Percentiles rank a stretch among this genome's conserved stretches.
Conservation (phyloP, 352 stramenopile genomes). For the Pythium plurisporium region DNA sequence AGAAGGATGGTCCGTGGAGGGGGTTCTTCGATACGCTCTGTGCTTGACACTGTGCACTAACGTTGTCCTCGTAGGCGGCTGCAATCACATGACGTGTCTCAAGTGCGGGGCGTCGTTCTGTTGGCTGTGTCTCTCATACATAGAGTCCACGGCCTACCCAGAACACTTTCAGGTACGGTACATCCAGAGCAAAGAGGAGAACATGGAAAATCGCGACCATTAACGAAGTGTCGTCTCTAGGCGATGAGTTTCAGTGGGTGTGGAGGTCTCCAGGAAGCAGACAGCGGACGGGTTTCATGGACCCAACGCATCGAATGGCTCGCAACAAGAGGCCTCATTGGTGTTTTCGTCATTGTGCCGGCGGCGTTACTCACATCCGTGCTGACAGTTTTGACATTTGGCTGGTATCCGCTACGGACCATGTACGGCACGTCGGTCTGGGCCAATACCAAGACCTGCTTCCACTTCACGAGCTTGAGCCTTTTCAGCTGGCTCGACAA, state of each 20-base stretch:
- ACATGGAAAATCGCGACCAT: too few species aligned
- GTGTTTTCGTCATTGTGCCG: neutral
- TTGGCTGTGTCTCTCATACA: neutral
- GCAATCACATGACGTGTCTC: constrained; percentile 14
- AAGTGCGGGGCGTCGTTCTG: constrained; percentile 4
- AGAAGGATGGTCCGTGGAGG: constrained; percentile 19
- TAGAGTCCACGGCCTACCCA: neutral
- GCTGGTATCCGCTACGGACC: neutral
- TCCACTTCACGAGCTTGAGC: neutral
- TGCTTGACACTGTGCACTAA: neutral
- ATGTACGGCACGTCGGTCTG: neutral
- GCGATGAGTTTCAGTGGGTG: neutral
- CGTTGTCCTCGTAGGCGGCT: neutral
- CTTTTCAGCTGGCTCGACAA: neutral
- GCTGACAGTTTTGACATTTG: neutral
- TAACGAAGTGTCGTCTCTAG: neutral
- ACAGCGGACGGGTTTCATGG: neutral
- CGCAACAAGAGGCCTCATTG: neutral
- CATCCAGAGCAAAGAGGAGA: too few species aligned
- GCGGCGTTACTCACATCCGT: neutral
- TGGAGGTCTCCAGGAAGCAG: neutral
- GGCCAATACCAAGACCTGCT: neutral
- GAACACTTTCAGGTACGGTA: constrained; percentile 8
- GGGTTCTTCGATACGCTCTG: too few species aligned
- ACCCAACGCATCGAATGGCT: neutral